Evolutionary conservation across 2,329 filamentous ascomycete genomes (phyloP), one percentile per base, ranked within the genome.

Genomic region (Pseudocercospora ulei): DNA sequence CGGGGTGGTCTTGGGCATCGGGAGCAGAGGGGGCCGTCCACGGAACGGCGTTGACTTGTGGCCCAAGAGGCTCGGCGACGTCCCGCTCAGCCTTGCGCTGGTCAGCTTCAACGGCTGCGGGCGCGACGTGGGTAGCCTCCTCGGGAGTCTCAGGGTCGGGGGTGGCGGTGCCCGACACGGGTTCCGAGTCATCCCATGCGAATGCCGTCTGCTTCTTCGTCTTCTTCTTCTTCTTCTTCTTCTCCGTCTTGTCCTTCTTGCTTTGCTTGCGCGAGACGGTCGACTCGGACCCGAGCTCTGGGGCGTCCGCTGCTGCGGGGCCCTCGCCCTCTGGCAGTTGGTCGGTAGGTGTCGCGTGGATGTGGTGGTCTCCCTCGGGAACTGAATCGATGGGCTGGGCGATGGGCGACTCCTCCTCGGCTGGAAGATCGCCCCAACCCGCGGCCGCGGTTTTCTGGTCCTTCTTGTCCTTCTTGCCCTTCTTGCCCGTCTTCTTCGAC

Each of bases 161-260:
- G 13, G 18, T 18, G 14, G 27, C 25, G 11, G 17, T 23, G 6
- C 14, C 30, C n/a, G 30, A 23, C 23, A 28, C 39, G n/a, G 43
- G 24, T 16, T 48, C 34, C 9, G 35, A 23, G 7, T 38, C 40
- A 14, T 11, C 24, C 38, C 25, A 39, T 9, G 16, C 26, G 26
- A 43, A 38, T 9, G 22, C 18, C 18, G 46, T 39, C 11, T 38
- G 17, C 23, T 31, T 35, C 33, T 41, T 41, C 24, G 29, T 41
- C 12, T 35, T 26, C 17, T 29, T 41, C 24, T 26, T 26, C 8
- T 11, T 31, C 28, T 45, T 41, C 31, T 45, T 39, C 27, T 49
- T 47, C 2, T 40, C 37, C 38, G 47, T 48, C 31, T 49, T 52
- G 38, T 38, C 50, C 38, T 60, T 60, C 43, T 57, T 56, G n/a